Conservation (phyloP, 2,329 filamentous ascomycete genomes). For the Stagonosporopsis cucurbitacearum region DNA sequence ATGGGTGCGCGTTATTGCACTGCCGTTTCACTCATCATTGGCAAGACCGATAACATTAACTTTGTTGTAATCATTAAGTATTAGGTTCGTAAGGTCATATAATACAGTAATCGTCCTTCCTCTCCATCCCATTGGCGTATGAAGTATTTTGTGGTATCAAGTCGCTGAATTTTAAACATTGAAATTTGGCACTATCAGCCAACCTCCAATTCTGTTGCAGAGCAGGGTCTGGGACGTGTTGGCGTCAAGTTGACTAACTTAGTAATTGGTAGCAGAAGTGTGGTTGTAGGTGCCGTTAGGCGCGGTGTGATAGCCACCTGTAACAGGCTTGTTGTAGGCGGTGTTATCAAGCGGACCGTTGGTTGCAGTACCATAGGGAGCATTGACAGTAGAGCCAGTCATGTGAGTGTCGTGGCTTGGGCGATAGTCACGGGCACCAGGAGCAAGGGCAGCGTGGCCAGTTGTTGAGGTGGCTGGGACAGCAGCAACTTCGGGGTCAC, state of each 20-base stretch:
- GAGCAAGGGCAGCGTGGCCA: conserved; percentile 29
- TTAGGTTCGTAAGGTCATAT: conserved; percentile 21
- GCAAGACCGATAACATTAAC: too few relatives aligned
- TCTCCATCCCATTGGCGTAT: neutral
- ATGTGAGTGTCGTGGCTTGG: conserved; percentile 58
- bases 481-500: conserved; percentile 51
- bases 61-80: neutral
- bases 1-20: too few relatives aligned
- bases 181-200: conserved; percentile 5
- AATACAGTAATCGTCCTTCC: conserved; percentile 6
- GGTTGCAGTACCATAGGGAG: conserved; percentile 32
- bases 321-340: conserved; percentile 47
- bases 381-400: conserved; percentile 56
- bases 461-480: conserved; percentile 11
- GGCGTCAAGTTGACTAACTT: neutral
- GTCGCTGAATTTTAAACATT: conserved; percentile 16
- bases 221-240: neutral
- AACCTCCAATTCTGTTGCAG: neutral
- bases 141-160: conserved; percentile 14
- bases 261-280: conserved; percentile 40
- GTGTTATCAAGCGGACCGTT: conserved; percentile 9
- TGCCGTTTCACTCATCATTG: too few relatives aligned
- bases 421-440: conserved; percentile 47
- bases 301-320: conserved; percentile 55
- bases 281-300: conserved; percentile 49